Conservation (phyloP, 2,329 filamentous ascomycete genomes). For the Blumeria graminis region DNA sequence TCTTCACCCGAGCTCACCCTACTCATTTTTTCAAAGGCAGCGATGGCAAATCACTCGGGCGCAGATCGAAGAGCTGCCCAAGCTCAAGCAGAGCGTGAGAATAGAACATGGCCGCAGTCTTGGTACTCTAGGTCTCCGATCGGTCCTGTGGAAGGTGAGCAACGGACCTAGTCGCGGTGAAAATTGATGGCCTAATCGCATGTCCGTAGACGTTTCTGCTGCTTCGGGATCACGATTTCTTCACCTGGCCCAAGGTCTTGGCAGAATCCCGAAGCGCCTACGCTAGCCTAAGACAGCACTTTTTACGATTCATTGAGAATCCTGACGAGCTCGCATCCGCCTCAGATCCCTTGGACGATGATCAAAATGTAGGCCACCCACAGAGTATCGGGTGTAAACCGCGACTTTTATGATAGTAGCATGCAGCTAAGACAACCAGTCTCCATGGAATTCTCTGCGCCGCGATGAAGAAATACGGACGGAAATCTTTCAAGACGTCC, state of each 20-base stretch:
- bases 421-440: conserved; percentile 33
- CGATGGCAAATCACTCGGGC: conserved; percentile 43
- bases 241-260: conserved; percentile 44
- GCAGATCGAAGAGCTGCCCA: conserved; percentile 30
- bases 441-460: conserved; percentile 72
- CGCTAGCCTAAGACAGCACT: conserved; percentile 42
- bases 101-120: conserved; percentile 33
- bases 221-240: conserved; percentile 39
- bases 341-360: conserved; percentile 68
- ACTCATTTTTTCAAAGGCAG: conserved; percentile 22
- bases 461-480: conserved; percentile 62
- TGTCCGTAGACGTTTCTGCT: conserved; percentile 49
- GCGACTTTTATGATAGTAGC: background rate
- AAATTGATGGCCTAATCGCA: background rate
- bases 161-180: background rate
- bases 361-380: conserved; percentile 26
- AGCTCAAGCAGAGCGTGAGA: conserved; percentile 39
- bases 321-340: conserved; percentile 55
- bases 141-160: conserved; percentile 72
- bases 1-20: conserved; percentile 1
- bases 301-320: conserved; percentile 61
- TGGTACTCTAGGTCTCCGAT: conserved; percentile 51
- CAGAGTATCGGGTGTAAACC: conserved; percentile 3
- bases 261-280: conserved; percentile 52
- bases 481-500: conserved; percentile 87